phyloP scores from a whole-genome alignment of 2,329 filamentous ascomycete species.

The Pyricularia pennisetigena region DNA sequence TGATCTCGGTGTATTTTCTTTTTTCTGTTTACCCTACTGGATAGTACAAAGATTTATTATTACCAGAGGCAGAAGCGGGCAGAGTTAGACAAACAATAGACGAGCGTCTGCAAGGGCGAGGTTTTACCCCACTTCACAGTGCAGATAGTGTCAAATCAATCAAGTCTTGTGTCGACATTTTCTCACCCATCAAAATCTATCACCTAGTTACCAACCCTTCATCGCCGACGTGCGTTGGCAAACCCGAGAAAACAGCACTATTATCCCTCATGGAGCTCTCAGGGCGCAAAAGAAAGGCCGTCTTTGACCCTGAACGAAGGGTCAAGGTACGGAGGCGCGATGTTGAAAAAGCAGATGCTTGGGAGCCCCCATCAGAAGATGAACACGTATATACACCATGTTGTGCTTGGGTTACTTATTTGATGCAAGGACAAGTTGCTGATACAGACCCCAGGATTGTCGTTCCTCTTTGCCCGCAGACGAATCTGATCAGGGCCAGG shows the following conservation, averaged over 20 bases:
- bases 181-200: not conserved
- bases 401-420: not conserved
- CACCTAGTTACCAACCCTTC: not conserved
- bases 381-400: not conserved
- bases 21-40: not conserved
- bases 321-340: not conserved
- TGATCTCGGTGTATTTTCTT: no score
- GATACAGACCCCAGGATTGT: not conserved
- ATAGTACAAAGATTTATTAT: not conserved
- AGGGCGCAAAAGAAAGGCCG: not conserved
- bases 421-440: not conserved
- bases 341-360: not conserved
- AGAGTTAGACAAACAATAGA: not conserved
- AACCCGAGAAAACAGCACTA: not conserved
- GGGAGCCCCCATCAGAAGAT: not conserved
- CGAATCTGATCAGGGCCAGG: slow-evolving; percentile 7
- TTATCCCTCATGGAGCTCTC: not conserved
- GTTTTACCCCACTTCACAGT: not conserved
- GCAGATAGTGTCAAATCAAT: not conserved
- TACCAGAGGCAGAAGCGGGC: not conserved
- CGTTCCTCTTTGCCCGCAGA: not conserved
- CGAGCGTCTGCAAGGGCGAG: not conserved
- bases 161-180: not conserved
- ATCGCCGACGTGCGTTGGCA: not conserved
- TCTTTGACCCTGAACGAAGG: not conserved